Evolutionary conservation across 495 filamentous ascomycete genomes (phyloP).

Genomic region (Aspergillus baeticus): DNA sequence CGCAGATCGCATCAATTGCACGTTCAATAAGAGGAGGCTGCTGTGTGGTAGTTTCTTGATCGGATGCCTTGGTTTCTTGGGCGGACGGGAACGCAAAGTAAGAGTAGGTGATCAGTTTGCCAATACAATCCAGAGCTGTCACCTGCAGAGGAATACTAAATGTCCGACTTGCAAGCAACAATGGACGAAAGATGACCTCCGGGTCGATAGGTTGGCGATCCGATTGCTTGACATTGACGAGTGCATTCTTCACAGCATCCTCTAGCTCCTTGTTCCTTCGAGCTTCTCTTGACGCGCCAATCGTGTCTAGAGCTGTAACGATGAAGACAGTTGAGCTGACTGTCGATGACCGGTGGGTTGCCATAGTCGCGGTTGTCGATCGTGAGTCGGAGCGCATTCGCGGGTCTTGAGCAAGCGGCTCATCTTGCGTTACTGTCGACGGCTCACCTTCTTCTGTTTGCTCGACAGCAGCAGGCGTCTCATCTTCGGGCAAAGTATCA

Average conservation of each 20-base stretch:
- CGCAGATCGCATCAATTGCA: slow-evolving; percentile 98
- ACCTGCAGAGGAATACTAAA: slow-evolving; percentile 80
- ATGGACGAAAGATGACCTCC: slow-evolving; percentile 84
- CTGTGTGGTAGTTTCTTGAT: slow-evolving; percentile 45
- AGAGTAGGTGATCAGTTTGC: slow-evolving; percentile 96
- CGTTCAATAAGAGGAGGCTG: slow-evolving; percentile 81
- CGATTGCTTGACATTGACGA: slow-evolving; percentile 76
- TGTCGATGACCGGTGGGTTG: slow-evolving; percentile 52
- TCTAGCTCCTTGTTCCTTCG: slow-evolving; percentile 74
- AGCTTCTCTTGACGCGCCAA: slow-evolving; percentile 85
- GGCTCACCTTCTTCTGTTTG: not conserved
- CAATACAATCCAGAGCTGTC: slow-evolving; percentile 94
- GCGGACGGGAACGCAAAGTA: slow-evolving; percentile 82
- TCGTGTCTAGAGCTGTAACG: slow-evolving; percentile 85
- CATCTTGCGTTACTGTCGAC: slow-evolving; percentile 22
- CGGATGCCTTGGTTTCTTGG: slow-evolving; percentile 28
- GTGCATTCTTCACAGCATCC: slow-evolving; percentile 75
- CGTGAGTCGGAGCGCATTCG: slow-evolving; percentile 57
- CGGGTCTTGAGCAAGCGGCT: slow-evolving; percentile 27
- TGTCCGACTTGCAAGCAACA: slow-evolving; percentile 83
- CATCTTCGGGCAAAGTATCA: slow-evolving; percentile 2
- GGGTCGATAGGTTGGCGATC: slow-evolving; percentile 72
- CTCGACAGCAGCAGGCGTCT: not conserved
- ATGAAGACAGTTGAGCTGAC: slow-evolving; percentile 96
- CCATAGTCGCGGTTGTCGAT: slow-evolving; percentile 55